Evolutionary conservation across 768 basidiomycete species (phyloP).

Genomic region (Steccherinum ochraceum): DNA sequence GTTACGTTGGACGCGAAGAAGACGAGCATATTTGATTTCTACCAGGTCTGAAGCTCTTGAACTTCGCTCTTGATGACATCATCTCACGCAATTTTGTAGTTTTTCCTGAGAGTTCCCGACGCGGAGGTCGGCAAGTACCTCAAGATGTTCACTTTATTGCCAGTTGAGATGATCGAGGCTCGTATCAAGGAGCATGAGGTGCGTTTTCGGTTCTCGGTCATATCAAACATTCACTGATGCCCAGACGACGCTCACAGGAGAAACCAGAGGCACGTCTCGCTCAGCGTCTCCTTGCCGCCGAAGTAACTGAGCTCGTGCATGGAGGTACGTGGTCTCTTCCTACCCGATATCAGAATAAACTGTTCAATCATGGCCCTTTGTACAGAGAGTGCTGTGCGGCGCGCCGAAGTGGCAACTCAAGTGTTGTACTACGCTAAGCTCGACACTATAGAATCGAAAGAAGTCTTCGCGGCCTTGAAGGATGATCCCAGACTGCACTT

Average conservation of each 20-base stretch:
- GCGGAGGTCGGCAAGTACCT: conserved; percentile 76
- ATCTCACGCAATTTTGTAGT: conserved; percentile 40
- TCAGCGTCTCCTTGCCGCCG: conserved; percentile 21
- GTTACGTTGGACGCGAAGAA: conserved; percentile 77
- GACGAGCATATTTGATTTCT: conserved; percentile 90
- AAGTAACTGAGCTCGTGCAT: conserved; percentile 24
- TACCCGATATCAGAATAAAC: too few relatives aligned
- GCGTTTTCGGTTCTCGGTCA: conserved; percentile 3
- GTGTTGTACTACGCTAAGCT: conserved; percentile 15
- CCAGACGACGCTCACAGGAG: conserved; percentile 8
- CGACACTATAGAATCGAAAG: conserved; percentile 36
- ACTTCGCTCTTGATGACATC: background rate
- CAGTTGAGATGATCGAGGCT: conserved; percentile 47
- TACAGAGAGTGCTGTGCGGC: conserved; percentile 16
- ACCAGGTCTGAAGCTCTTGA: conserved; percentile 62
- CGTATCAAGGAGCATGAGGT: conserved; percentile 59
- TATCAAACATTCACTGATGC: background rate
- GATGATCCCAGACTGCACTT: conserved; percentile 62
- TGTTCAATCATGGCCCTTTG: background rate
- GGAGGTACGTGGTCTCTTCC: conserved; percentile 17
- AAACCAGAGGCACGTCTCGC: conserved; percentile 18
- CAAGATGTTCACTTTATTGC: conserved; percentile 75
- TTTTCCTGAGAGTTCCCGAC: conserved; percentile 81
- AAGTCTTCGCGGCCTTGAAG: conserved; percentile 55
- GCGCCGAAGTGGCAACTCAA: conserved; percentile 18